Percentiles rank a stretch among this genome's conserved stretches.
Conservation (phyloP, 1,284 basidiomycete genomes). For the Marasmius fiardii region DNA sequence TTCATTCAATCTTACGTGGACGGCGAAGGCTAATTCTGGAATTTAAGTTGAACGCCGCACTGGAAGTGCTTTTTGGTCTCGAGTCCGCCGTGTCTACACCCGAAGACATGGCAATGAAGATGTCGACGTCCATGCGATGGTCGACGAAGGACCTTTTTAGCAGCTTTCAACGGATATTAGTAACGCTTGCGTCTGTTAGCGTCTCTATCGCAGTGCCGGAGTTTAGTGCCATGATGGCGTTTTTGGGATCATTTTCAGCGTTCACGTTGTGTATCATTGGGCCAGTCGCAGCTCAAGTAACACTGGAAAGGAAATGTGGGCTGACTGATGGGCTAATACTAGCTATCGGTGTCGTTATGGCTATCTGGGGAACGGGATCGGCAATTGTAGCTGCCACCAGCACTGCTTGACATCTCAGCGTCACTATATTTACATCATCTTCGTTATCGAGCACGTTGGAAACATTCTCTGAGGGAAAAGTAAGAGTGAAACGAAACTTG, state of each 20-base stretch:
- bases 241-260: conserved; percentile 84
- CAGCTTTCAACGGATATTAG: conserved; percentile 53
- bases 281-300: conserved; percentile 65
- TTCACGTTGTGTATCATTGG: conserved; percentile 84
- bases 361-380: conserved; percentile 74
- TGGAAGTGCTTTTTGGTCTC: conserved; percentile 74
- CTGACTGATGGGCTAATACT: conserved; percentile 57
- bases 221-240: conserved; percentile 89
- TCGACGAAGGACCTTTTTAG: conserved; percentile 31
- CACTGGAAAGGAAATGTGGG: conserved; percentile 46
- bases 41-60: conserved; percentile 68
- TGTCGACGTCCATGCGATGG: conserved; percentile 13
- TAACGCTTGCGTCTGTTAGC: conserved; percentile 60
- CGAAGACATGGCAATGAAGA: conserved; percentile 38
- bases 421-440: not conserved
- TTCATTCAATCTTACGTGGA: not conserved
- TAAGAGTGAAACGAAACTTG: no score
- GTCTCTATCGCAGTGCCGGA: conserved; percentile 81
- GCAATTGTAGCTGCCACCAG: conserved; percentile 44
- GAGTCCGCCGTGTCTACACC: conserved; percentile 38
- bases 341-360: conserved; percentile 59
- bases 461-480: not conserved
- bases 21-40: not conserved
- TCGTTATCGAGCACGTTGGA: not conserved
- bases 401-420: no score